Evolutionary conservation across 2,329 filamentous ascomycete species (phyloP), one percentile per base, ranked within the genome.

Genomic region (Balansia obtecta): DNA sequence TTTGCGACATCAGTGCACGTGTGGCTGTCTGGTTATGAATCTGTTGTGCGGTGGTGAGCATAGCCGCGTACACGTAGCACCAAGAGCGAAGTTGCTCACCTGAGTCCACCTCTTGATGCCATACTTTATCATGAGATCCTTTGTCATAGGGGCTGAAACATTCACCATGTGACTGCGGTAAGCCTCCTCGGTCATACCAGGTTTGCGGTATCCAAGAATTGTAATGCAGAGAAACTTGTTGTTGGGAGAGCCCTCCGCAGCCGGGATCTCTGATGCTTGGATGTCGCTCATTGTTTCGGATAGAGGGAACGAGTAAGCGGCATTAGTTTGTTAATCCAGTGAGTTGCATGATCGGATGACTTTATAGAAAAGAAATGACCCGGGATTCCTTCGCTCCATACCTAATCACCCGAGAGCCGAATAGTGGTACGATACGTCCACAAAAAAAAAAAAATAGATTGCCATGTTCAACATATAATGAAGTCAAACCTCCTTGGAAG

Each of bases 61-160:
- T 7, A 4, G 27, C 27, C 4, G 27, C 8, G 27, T 5, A 27
- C 7, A 27, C 5, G 27, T 27, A 5, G 27, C 27, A 27, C 7
- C 7, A 22, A 22, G 27, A 27, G 27, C 27, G 27, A 27, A 27
- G 27, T 12, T 15, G 34, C 32, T 37, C 30, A 71, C 70, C 61
- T 63, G 56, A 0, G 70, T 74, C 71, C 71, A 76, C 48, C 70
- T 54, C 51, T 65, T 66, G 10, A 76, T 59, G 0, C 71, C 71
- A 50, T 75, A 74, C 52, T 74, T 72, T 1, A 66, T 69, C 71
- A 76, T 73, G 2, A 76, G 61, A 13, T 63, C 68, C 48, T 71
- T 68, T 3, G 68, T 70, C 62, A 76, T 60, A 0, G 72, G 71
- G 0, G 70, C 73, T 7, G 66, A 70, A 1, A 73, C 58, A 3